These are phyloP conservation scores for Passalora sequoiae DNA, from an alignment of 2,329 filamentous ascomycete genomes.

Conservation along the genomic window DNA sequence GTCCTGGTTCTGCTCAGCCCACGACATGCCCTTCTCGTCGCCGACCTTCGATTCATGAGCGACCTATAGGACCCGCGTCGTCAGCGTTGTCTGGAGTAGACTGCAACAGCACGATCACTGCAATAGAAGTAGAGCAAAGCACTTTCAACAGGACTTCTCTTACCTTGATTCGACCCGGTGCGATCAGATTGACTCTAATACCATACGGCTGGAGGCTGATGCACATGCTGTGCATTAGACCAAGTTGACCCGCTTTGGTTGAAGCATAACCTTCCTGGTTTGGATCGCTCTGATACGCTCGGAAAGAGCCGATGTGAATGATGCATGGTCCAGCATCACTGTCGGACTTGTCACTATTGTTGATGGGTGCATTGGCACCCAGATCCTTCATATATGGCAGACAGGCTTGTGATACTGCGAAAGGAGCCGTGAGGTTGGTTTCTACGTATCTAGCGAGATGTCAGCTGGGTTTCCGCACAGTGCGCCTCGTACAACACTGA, in stretches of 20 bases:
- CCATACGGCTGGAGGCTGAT: slow-evolving; percentile 38
- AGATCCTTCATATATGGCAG: slow-evolving; percentile 29
- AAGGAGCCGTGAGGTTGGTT: slow-evolving; percentile 38
- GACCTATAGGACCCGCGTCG: too few species aligned
- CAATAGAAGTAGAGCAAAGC: too few species aligned
- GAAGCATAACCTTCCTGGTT: slow-evolving; percentile 48
- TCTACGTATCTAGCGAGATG: slow-evolving; percentile 28
- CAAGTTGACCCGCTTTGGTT: slow-evolving; percentile 46
- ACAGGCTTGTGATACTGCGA: slow-evolving; percentile 27
- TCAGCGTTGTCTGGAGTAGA: too few species aligned
- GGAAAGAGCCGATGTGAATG: slow-evolving; percentile 48
- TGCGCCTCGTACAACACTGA: slow-evolving; percentile 5
- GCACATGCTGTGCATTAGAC: slow-evolving; percentile 47
- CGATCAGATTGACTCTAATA: slow-evolving; percentile 45
- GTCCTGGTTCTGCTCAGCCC: slow-evolving; percentile 39
- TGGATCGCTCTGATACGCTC: slow-evolving; percentile 45
- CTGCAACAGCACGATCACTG: too few species aligned
- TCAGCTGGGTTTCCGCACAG: not conserved
- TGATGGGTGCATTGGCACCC: slow-evolving; percentile 10
- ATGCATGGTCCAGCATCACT: slow-evolving; percentile 30
- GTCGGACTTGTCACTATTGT: slow-evolving; percentile 13
- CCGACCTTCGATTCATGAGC: slow-evolving; percentile 38
- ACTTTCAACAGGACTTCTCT: too few species aligned
- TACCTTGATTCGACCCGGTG: slow-evolving; percentile 50
- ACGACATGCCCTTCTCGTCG: slow-evolving; percentile 38